Evolutionary conservation across 805 yeast species (phyloP), one percentile per base, ranked within the genome.

Genomic region (Candida argentea): DNA sequence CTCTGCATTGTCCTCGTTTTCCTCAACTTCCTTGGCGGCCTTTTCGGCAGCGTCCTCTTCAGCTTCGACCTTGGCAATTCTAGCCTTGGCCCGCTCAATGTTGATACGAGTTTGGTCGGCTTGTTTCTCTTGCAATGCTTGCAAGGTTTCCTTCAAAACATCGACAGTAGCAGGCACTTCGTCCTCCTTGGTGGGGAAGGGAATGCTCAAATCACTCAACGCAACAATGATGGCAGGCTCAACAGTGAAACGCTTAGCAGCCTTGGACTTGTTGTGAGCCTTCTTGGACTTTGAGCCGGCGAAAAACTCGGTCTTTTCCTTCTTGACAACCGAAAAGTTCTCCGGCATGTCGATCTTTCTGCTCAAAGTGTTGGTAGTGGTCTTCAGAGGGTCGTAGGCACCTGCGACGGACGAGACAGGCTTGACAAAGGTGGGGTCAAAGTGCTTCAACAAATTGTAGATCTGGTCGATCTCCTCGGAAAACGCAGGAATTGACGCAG

Each of bases 401-500:
- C 38, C 22, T 43, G 40, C 40, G 6, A 46, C 34, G 32, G 50
- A 49, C 29, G 51, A 49, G 30, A 55, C 59, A 28, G 80, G 74
- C 52, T 70, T 73, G 46, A 74, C 83, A 56, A 72, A 76, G 26
- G 77, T 49, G 41, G 93, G 91, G 49, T 86, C 94, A 43, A 91
- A 83, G 56, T 72, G 72, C 20, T 60, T 48, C 50, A 87, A 66
- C 50, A 86, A 66, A 31, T 69, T 61, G 55, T 86, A 83, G 46
- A 91, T 81, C 37, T 78, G 64, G 40, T 67, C 67, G 44, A 89
- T 78, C 59, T 91, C 94, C 25, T 60, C 60, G 34, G 78, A 73
- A 59, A 80, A 87, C 16, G 96, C 97, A 16, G 97, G 95, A 42
- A 59, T 58, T 16, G 81, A 73, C 26, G 86, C 86, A 37, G 74